Base-by-base conservation (phyloP, 257 asterid species). In the Leptodermis oblonga region DNA sequence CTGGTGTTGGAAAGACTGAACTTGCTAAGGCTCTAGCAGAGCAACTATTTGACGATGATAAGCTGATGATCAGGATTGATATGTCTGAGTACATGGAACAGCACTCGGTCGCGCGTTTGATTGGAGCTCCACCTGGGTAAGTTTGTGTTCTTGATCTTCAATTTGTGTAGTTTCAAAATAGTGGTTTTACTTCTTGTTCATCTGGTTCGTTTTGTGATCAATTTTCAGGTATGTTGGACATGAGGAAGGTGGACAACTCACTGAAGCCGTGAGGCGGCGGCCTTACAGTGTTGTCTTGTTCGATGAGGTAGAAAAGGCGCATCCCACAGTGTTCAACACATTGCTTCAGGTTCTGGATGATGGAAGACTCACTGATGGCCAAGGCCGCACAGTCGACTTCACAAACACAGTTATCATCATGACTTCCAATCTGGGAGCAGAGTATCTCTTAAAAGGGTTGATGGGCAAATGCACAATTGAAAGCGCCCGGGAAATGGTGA, bases 21-120 rank as follows among this genome's bases (percentile, higher is more conserved):
- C 96, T 93, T 14, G 96, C 99, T 0, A 93, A 93, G 85, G 97
- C 99, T 26, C 79, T 93, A 55, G 96, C 96, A 0, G 97, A 93
- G 75, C 99, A 88, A 74, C 83, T 93, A 8, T 93, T 90, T 46
- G 97, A 90, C 12, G 95, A 93, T 54, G 97, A 90, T 52, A 90
- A 78, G 10, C 74, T 93, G 56, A 83, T 90, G 85, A 81, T 90
- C 2, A 77, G 97, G 65, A 90, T 93, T 0, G 96, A 93, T 65
- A 93, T 93, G 99, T 89, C 96, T 0, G 97, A 93, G 71, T 90
- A 93, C 82, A 93, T 93, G 99, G 97, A 93, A 74, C 96, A 90
- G n/a, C 96, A 90, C 73, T 90, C 99, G 0, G 96, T 93, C 69
- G 88, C 96, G 17, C 83, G 97, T 0, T 49, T 90, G 53, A 93